phyloP scores from a whole-genome alignment of 805 yeast genomes.

The Yarrowia alimentaria region DNA sequence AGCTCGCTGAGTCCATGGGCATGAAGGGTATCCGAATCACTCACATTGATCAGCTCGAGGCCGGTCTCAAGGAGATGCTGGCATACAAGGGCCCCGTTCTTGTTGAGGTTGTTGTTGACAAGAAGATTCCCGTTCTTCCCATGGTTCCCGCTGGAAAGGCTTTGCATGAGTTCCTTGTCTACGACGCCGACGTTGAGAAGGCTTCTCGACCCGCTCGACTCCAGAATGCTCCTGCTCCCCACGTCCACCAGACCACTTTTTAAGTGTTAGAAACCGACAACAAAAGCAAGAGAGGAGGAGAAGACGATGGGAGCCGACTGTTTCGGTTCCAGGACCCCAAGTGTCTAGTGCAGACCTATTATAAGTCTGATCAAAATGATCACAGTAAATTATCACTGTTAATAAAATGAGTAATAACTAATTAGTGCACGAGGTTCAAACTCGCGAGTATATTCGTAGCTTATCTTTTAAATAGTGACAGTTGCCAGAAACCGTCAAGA shows the following conservation, averaged over 20 bases:
- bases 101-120: constrained; percentile 85
- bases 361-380: no score
- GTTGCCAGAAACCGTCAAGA: no score
- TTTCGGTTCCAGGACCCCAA: constrained; percentile 1
- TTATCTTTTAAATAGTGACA: no score
- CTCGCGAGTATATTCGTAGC: no score
- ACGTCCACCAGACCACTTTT: constrained; percentile 27
- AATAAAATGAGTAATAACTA: constrained; percentile 9
- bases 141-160: constrained; percentile 98
- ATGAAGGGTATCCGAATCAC: constrained; percentile 73
- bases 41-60: constrained; percentile 62
- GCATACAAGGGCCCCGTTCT: constrained; percentile 80
- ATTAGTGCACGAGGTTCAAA: no score
- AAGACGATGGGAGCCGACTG: no score
- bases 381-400: constrained; percentile 27
- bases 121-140: constrained; percentile 92
- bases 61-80: constrained; percentile 64
- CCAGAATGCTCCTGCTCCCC: constrained; percentile 25
- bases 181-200: constrained; percentile 60
- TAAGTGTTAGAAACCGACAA: no score
- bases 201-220: constrained; percentile 28
- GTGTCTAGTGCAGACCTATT: constrained; percentile 28
- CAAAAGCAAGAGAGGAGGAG: no score
- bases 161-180: constrained; percentile 85
- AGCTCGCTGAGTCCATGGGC: constrained; percentile 93